Percentiles rank a stretch among this genome's conserved stretches.
Evolutionary conservation across 305 asterid genomes (phyloP).

Genomic region (Nicotiana rustica): DNA sequence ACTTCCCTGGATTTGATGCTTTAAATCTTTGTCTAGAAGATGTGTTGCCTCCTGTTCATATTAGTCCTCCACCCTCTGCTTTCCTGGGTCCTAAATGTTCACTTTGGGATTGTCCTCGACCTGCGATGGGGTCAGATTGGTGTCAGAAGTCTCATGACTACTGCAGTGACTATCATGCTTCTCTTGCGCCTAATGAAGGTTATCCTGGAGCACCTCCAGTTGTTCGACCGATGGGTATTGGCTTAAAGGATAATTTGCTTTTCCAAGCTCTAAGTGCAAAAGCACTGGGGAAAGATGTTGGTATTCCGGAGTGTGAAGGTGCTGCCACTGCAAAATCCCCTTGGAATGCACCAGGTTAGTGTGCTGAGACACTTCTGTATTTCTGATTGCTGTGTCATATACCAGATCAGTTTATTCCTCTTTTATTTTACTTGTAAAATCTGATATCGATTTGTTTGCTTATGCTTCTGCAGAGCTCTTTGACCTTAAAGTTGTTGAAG

Average conservation of each 20-base stretch:
- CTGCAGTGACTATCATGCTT: slow-evolving; percentile 81
- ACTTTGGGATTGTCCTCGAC: slow-evolving; percentile 98
- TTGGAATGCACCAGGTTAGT: slow-evolving; percentile 97
- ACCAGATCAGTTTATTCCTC: background rate
- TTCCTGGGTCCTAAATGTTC: slow-evolving; percentile 98
- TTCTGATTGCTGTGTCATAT: slow-evolving; percentile 1
- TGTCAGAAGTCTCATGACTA: slow-evolving; percentile 82
- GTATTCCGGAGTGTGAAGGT: slow-evolving; percentile 96
- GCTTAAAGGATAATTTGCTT: slow-evolving; percentile 91
- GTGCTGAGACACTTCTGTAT: slow-evolving; percentile 8
- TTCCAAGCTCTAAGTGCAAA: slow-evolving; percentile 92
- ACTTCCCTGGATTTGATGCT: slow-evolving; percentile 63
- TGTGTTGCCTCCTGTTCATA: slow-evolving; percentile 55
- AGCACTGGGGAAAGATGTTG: slow-evolving; percentile 89
- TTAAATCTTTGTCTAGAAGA: slow-evolving; percentile 65
- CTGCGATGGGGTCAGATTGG: slow-evolving; percentile 85
- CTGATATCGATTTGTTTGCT: slow-evolving; percentile 34
- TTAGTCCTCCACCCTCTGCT: slow-evolving; percentile 92
- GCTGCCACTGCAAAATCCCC: slow-evolving; percentile 99
- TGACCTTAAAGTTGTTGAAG: slow-evolving; percentile 75
- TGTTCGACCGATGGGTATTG: slow-evolving; percentile 92
- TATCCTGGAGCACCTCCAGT: slow-evolving; percentile 79
- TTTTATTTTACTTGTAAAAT: slow-evolving; percentile 26
- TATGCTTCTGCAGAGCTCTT: slow-evolving; percentile 72
- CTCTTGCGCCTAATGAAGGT: slow-evolving; percentile 89